Base-by-base conservation (phyloP, 164 flowering plant genomes). In the Echeveria elegans region DNA sequence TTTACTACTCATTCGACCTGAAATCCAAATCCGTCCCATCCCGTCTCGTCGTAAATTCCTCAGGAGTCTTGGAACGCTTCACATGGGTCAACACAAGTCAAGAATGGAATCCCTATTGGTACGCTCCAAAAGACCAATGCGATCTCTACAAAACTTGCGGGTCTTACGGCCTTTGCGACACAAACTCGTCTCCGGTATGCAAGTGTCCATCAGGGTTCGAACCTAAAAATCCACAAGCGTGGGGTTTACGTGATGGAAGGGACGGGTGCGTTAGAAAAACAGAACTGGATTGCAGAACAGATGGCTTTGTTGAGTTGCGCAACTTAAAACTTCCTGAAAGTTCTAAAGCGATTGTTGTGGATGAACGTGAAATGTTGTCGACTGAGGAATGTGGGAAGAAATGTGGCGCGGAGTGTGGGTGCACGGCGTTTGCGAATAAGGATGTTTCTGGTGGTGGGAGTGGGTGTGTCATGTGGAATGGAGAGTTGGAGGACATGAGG, bases 391-490 rank as follows among this genome's bases (percentile, higher is more conserved):
- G 90, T 47, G 68, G 58, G 28, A 38, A 29, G 0, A 4, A 24
- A 66, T 86, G 90, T 67, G 10, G 28, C 77, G 72, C 34, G 31
- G 73, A 82, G 32, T 86, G 88, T 65, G 69, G 74, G 28, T 86
- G 90, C 40, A 69, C 75, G 8, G 88, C 81, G 29, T 86, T 76
- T 71, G 70, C 82, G 0, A 67, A 41, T 63, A 23, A 77, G 10
- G 73, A 80, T 32, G 68, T 84, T 4, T 63, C 63, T n/a, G 75
- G 67, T 11, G 83, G 72, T 4, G 87, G 82, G 5, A 16, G 63
- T 0, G 90, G 84, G 1, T 85, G 92, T 26, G 78, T 80, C 5
- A 70, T 75, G 4, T 87, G 92, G 88, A n/a, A 29, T 4, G 78
- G 66, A 2, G 85, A 78, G 30, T 76, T 87, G 4, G 0, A 74